Evolutionary conservation across 2,329 filamentous ascomycete genomes (phyloP).

Genomic region (Microdochium bolleyi): DNA sequence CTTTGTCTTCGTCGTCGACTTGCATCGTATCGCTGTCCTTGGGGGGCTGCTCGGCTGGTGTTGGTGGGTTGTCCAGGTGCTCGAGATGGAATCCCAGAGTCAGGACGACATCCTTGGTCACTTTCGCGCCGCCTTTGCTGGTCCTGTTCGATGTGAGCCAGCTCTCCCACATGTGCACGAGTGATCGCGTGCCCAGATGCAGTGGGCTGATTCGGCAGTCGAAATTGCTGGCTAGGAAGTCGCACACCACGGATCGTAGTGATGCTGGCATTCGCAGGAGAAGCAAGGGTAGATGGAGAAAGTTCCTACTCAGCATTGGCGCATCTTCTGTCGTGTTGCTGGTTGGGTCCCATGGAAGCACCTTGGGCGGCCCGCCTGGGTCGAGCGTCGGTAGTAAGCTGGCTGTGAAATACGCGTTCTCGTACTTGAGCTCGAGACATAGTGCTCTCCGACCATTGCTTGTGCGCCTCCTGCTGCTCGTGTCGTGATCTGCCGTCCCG

Average conservation of each 20-base stretch:
- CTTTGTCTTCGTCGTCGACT: conserved; percentile 1
- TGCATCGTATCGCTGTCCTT: conserved; percentile 4
- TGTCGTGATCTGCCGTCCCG: background rate
- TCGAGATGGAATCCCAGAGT: conserved; percentile 42
- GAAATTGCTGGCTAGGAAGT: conserved; percentile 45
- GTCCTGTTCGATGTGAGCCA: conserved; percentile 36
- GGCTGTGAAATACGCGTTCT: conserved; percentile 42
- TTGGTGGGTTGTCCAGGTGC: background rate
- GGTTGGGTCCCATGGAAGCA: conserved; percentile 4
- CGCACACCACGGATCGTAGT: conserved; percentile 37
- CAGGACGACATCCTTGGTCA: conserved; percentile 38
- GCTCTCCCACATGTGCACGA: conserved; percentile 40
- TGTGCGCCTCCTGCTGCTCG: background rate
- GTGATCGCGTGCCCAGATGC: conserved; percentile 39
- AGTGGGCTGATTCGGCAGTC: conserved; percentile 47
- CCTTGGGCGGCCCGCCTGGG: background rate
- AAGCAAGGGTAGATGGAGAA: conserved; percentile 42
- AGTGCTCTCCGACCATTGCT: conserved; percentile 9
- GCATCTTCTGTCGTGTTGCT: background rate
- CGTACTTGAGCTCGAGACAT: conserved; percentile 43
- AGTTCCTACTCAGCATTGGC: conserved; percentile 13
- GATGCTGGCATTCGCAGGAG: conserved; percentile 47
- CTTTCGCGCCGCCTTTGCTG: conserved; percentile 17
- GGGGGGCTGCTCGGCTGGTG: conserved; percentile 7
- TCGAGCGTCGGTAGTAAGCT: conserved; percentile 35